Conservation (phyloP, 495 filamentous ascomycete genomes). For the Peziza echinospora region DNA sequence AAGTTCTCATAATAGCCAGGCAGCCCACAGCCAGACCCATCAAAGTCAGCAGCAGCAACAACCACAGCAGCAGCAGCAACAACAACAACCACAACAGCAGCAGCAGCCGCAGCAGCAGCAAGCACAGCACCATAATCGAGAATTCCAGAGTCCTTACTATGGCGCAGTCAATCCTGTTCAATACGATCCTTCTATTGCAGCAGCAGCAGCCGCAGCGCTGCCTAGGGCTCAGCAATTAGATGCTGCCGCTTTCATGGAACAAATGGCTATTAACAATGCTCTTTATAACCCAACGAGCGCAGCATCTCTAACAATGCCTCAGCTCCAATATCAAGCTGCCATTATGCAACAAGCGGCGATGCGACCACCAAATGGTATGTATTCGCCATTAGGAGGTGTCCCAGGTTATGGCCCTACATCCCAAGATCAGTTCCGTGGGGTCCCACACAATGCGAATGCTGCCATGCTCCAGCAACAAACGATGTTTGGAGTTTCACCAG, state of each 20-base stretch:
- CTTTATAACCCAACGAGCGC: conserved; percentile 8
- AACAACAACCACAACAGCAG: conserved; percentile 10
- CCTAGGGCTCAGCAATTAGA: conserved; percentile 11
- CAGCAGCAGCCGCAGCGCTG: conserved; percentile 9
- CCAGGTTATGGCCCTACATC: conserved; percentile 6
- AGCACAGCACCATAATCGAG: conserved; percentile 1
- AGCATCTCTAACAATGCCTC: conserved; percentile 10
- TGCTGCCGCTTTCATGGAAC: conserved; percentile 13
- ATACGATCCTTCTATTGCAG: conserved; percentile 12
- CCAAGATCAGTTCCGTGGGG: conserved; percentile 17
- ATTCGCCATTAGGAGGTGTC: conserved; percentile 12
- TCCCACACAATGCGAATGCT: conserved; percentile 9
- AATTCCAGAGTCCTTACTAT: conserved; percentile 4
- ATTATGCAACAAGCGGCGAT: conserved; percentile 14
- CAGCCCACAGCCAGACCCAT: conserved; percentile 4
- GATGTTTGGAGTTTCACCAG: conserved; percentile 8
- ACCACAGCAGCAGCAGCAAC: conserved; percentile 3
- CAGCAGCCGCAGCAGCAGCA: conserved; percentile 6
- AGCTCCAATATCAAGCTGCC: conserved; percentile 17
- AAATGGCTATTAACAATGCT: conserved; percentile 10
- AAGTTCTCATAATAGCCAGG: conserved; percentile 8
- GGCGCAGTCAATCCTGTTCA: conserved; percentile 8
- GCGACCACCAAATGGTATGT: conserved; percentile 13
- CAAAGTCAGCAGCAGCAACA: conserved; percentile 6
- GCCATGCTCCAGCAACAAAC: conserved; percentile 15